Evolutionary conservation across 768 basidiomycete genomes (phyloP).

Genomic region (Suillus cothurnatus): DNA sequence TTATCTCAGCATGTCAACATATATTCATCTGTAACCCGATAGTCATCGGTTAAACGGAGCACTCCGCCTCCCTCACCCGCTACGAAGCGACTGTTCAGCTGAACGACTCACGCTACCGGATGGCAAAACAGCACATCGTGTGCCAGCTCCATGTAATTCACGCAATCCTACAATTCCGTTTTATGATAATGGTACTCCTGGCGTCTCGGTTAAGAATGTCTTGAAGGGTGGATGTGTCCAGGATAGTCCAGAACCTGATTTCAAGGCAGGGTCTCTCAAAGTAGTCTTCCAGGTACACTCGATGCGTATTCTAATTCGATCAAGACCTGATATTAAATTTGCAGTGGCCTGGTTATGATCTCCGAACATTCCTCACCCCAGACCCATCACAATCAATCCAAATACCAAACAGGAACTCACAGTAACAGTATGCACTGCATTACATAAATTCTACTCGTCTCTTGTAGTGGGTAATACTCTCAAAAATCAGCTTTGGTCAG

Average conservation of each 20-base stretch:
- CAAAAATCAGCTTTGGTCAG: not conserved
- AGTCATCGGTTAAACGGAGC: not conserved
- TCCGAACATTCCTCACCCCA: constrained; percentile 7
- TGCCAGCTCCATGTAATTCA: constrained; percentile 19
- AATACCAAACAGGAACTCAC: constrained; percentile 21
- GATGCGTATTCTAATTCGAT: not conserved
- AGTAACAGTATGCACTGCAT: not conserved
- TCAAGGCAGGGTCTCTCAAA: not conserved
- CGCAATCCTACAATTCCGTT: constrained; percentile 20
- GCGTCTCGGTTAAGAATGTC: constrained; percentile 22
- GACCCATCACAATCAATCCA: constrained; percentile 10
- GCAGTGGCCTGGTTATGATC: constrained; percentile 30
- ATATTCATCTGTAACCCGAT: not conserved
- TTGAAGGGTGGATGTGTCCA: constrained; percentile 7
- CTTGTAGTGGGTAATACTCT: not conserved
- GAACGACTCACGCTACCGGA: not conserved
- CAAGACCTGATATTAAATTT: not conserved
- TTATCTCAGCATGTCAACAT: too few species aligned
- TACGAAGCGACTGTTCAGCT: not conserved
- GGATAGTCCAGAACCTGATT: constrained; percentile 12
- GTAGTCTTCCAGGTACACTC: not conserved
- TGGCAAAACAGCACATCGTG: constrained; percentile 6
- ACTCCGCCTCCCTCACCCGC: not conserved
- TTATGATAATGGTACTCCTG: constrained; percentile 19
- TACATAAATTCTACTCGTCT: not conserved